phyloP scores from a whole-genome alignment of 495 filamentous ascomycete species.

The Emericellopsis terricola region DNA sequence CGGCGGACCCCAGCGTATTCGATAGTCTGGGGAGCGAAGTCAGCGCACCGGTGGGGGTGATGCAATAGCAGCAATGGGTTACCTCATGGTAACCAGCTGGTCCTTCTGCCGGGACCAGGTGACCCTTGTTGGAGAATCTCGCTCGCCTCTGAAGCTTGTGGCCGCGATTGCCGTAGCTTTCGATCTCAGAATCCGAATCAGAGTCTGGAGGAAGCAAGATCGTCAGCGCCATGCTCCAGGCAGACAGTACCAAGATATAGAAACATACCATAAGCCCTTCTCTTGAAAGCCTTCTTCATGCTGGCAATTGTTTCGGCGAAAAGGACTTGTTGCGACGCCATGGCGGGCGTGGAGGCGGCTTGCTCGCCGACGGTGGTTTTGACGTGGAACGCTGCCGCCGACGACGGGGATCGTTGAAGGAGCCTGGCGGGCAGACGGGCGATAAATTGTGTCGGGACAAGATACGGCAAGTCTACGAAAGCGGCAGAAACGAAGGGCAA shows the following conservation, averaged over 20 bases:
- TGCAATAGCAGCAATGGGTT: too few species aligned
- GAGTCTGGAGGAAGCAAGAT: constrained; percentile 36
- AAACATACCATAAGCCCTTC: constrained; percentile 37
- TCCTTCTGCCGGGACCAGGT: constrained; percentile 47
- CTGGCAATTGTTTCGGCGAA: constrained; percentile 57
- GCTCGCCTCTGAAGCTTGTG: constrained; percentile 80
- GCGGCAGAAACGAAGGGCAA: too few species aligned
- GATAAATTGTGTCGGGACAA: too few species aligned
- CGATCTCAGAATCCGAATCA: constrained; percentile 71
- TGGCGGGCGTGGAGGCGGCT: too few species aligned
- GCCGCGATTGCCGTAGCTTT: constrained; percentile 68
- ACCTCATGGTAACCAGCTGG: constrained; percentile 79
- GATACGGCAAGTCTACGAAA: too few species aligned
- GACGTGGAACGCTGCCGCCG: too few species aligned
- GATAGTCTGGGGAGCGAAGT: constrained; percentile 37
- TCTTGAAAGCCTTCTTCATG: constrained; percentile 56
- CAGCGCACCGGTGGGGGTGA: too few species aligned
- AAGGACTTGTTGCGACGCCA: constrained; percentile 53
- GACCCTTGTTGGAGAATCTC: constrained; percentile 59
- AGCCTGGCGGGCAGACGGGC: too few species aligned
- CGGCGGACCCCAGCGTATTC: constrained; percentile 73
- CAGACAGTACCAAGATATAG: background rate
- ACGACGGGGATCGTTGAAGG: too few species aligned
- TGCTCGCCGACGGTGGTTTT: too few species aligned
- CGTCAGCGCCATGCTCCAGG: constrained; percentile 3